Evolutionary conservation across 495 filamentous ascomycete species (phyloP).

Genomic region (Articulospora tetracladia): DNA sequence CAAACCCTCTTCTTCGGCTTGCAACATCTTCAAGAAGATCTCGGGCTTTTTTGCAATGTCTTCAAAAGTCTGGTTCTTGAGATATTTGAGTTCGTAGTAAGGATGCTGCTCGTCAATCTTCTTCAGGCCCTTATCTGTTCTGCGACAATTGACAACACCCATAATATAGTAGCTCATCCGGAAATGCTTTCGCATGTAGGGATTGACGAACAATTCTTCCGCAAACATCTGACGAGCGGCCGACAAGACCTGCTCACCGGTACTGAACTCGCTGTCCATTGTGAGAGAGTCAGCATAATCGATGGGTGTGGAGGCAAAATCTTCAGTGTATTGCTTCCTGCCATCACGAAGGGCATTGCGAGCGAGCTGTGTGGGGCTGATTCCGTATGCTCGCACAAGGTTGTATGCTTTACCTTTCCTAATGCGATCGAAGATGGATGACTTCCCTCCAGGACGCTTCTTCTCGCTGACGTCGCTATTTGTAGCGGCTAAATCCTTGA

Average conservation of each 20-base stretch:
- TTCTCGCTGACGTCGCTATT: slow-evolving; percentile 58
- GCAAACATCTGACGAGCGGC: slow-evolving; percentile 84
- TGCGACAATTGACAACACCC: slow-evolving; percentile 76
- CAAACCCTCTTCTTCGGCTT: slow-evolving; percentile 88
- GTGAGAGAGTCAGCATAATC: slow-evolving; percentile 77
- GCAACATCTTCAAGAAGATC: slow-evolving; percentile 91
- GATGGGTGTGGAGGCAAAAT: slow-evolving; percentile 68
- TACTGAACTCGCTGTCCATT: slow-evolving; percentile 69
- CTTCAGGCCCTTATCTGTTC: slow-evolving; percentile 91
- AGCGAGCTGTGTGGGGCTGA: slow-evolving; percentile 82
- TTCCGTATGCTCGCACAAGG: slow-evolving; percentile 85
- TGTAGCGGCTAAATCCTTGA: slow-evolving; percentile 67
- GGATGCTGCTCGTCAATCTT: slow-evolving; percentile 94
- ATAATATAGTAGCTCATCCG: slow-evolving; percentile 76
- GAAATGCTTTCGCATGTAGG: slow-evolving; percentile 85
- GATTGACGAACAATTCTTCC: slow-evolving; percentile 85
- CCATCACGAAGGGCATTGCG: slow-evolving; percentile 76
- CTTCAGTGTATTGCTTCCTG: slow-evolving; percentile 76
- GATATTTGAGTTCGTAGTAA: slow-evolving; percentile 97
- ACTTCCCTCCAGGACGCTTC: slow-evolving; percentile 73
- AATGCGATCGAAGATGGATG: slow-evolving; percentile 75
- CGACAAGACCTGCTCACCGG: slow-evolving; percentile 67
- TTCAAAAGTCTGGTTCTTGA: slow-evolving; percentile 76
- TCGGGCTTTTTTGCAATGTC: slow-evolving; percentile 82
- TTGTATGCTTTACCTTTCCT: slow-evolving; percentile 74